phyloP scores from a whole-genome alignment of 2,329 filamentous ascomycete genomes.

The Tolypocladium sp. region DNA sequence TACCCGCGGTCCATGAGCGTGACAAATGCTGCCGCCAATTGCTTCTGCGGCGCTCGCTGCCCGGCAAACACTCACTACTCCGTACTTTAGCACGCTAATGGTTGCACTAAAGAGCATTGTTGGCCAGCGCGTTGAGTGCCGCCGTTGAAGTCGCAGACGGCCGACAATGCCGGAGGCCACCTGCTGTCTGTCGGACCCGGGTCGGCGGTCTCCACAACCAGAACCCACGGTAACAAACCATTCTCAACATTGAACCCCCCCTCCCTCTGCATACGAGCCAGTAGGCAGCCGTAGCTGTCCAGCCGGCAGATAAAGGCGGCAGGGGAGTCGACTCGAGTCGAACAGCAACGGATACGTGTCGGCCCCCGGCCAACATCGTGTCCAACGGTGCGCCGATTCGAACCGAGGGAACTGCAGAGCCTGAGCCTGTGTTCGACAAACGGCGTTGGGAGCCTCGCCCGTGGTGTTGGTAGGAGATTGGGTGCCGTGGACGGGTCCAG shows the following conservation, averaged over 20 bases:
- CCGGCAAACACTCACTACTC: neutral
- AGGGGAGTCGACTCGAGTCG: neutral
- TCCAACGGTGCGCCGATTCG: neutral
- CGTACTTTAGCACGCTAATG: neutral
- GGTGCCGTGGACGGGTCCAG: conserved; percentile 13
- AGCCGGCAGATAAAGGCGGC: neutral
- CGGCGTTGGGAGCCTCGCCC: conserved; percentile 2
- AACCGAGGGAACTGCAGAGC: neutral
- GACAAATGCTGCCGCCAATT: neutral
- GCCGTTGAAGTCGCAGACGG: neutral
- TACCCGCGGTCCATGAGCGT: neutral
- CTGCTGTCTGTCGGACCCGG: neutral
- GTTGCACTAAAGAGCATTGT: neutral
- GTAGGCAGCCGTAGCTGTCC: neutral
- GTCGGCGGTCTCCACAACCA: neutral
- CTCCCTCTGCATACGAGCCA: neutral
- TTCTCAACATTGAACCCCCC: neutral
- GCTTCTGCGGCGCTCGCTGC: neutral
- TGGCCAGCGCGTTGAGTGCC: neutral
- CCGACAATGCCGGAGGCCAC: neutral
- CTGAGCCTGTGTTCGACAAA: neutral
- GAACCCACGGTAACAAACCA: neutral
- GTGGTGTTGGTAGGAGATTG: conserved; percentile 3
- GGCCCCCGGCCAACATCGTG: neutral
- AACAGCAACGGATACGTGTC: neutral